A percentile compares a stretch with the other conserved stretches of the same genome.
These are phyloP conservation scores for Hygrocybe coccinea DNA, from an alignment of 768 basidiomycete species.

Conservation along the genomic window DNA sequence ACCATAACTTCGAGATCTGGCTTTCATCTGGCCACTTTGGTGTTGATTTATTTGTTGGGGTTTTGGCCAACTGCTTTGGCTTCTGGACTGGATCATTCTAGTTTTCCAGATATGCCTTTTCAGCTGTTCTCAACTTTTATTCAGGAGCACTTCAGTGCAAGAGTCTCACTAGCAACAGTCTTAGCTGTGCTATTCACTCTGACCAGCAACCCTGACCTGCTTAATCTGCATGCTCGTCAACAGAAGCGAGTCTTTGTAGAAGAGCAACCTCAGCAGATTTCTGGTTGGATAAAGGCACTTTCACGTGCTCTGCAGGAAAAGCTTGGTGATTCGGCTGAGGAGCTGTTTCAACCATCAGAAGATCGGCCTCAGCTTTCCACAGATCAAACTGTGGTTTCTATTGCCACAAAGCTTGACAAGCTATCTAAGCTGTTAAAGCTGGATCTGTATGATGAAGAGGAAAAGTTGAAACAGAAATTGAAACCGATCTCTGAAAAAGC, in stretches of 20 bases:
- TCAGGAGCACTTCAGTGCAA: neutral
- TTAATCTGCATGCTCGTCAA: constrained; percentile 5
- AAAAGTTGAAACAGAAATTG: no score
- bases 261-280: neutral
- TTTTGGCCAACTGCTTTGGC: neutral
- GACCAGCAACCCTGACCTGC: constrained; percentile 1
- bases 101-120: neutral
- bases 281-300: neutral
- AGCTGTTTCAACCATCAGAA: neutral
- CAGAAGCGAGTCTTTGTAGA: neutral
- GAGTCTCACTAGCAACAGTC: constrained; percentile 1
- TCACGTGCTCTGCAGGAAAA: neutral
- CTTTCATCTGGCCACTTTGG: no score
- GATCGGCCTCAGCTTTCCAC: neutral
- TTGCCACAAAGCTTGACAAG: no score
- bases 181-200: neutral
- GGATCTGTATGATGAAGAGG: no score
- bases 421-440: no score
- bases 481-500: no score
- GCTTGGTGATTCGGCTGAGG: neutral
- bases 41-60: no score
- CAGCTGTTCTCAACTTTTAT: neutral
- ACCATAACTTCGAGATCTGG: no score
- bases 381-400: neutral
- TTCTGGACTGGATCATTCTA: neutral